These are phyloP conservation scores for Exsudoporus floridanus DNA, from an alignment of 1,284 basidiomycete species.

Conservation along the genomic window DNA sequence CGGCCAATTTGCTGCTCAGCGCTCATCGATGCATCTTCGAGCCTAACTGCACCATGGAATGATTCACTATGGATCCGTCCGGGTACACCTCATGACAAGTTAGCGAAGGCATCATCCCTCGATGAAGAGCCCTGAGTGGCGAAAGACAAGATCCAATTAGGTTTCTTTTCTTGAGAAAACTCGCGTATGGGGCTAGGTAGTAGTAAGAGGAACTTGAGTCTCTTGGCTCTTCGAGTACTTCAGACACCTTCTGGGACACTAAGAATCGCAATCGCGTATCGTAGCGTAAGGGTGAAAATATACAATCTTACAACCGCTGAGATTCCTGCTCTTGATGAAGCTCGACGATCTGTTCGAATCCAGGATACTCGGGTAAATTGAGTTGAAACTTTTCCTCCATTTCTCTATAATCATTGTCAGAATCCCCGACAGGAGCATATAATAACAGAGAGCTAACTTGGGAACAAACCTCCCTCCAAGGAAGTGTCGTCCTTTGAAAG, in stretches of 20 bases:
- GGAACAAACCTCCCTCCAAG: constrained; percentile 81
- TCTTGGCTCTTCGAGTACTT: neutral
- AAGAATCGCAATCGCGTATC: no score
- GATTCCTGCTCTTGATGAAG: constrained; percentile 34
- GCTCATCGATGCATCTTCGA: no score
- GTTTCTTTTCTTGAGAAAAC: no score
- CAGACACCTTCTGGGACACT: neutral
- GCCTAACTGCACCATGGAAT: neutral
- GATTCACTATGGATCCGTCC: neutral
- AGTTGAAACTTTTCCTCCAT: constrained; percentile 74
- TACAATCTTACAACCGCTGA: constrained; percentile 10
- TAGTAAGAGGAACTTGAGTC: neutral
- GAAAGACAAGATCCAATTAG: no score
- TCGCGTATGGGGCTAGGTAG: neutral
- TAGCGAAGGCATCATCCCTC: neutral
- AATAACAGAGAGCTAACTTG: constrained; percentile 51
- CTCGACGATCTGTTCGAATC: constrained; percentile 80
- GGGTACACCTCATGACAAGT: neutral
- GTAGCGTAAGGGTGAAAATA: neutral
- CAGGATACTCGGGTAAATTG: constrained; percentile 77
- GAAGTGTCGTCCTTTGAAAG: constrained; percentile 84
- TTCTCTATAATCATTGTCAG: constrained; percentile 42
- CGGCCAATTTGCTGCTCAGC: neutral
- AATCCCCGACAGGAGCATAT: neutral
- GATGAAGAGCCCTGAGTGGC: neutral